These are phyloP conservation scores for Colletotrichum lentis DNA, from an alignment of 2,329 filamentous ascomycete genomes.

Conservation along the genomic window DNA sequence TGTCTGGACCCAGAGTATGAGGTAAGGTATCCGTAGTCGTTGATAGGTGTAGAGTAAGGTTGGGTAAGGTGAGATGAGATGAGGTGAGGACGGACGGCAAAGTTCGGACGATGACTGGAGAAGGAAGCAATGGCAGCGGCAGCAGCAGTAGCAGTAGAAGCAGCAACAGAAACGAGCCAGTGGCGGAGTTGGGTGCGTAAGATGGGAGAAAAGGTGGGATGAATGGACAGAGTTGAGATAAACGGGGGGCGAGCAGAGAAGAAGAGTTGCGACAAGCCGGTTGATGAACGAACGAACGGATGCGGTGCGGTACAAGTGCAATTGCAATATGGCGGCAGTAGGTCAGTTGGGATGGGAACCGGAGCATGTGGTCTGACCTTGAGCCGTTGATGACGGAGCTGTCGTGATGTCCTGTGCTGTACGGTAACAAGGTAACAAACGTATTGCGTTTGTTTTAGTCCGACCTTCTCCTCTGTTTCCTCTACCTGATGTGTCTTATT, in stretches of 20 bases:
- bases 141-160: background rate
- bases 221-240: slow-evolving; percentile 21
- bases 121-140: slow-evolving; percentile 21
- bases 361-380: slow-evolving; percentile 37
- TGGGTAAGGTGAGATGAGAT: slow-evolving; percentile 18
- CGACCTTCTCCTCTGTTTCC: background rate
- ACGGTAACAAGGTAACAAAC: background rate
- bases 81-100: slow-evolving; percentile 9
- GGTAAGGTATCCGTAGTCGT: slow-evolving; percentile 27
- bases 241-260: slow-evolving; percentile 9
- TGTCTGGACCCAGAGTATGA: slow-evolving; percentile 33
- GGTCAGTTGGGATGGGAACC: slow-evolving; percentile 37
- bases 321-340: slow-evolving; percentile 8
- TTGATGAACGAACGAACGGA: slow-evolving; percentile 12
- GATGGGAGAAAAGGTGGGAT: slow-evolving; percentile 13
- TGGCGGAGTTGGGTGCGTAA: slow-evolving; percentile 7
- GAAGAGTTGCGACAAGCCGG: slow-evolving; percentile 20
- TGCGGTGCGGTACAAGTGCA: slow-evolving; percentile 8
- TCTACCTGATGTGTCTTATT: background rate
- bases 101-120: slow-evolving; percentile 28
- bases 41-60: slow-evolving; percentile 22
- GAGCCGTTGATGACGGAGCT: slow-evolving; percentile 34
- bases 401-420: slow-evolving; percentile 25
- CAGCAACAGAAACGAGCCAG: slow-evolving; percentile 17
- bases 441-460: slow-evolving; percentile 12